Evolutionary conservation across 2,329 filamentous ascomycete genomes (phyloP).

Genomic region (Pseudogymnoascus sp.): DNA sequence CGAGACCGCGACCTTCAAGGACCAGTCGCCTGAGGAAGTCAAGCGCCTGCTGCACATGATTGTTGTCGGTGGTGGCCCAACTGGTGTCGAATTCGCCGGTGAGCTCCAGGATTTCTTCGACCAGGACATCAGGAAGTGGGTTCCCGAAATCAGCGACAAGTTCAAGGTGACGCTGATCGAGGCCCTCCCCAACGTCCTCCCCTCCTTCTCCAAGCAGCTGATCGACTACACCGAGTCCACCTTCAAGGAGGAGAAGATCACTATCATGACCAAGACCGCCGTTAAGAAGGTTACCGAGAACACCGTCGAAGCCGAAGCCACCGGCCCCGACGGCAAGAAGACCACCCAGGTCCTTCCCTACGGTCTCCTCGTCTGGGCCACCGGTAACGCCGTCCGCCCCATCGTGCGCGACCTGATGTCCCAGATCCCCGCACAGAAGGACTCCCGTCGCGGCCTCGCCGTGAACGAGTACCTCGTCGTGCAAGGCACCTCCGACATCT

Average conservation of each 20-base stretch:
- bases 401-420: conserved; percentile 86
- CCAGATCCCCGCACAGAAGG: conserved; percentile 88
- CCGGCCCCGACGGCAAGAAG: conserved; percentile 77
- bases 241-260: conserved; percentile 97
- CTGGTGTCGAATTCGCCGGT: conserved; percentile 95
- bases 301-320: conserved; percentile 82
- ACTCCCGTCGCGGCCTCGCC: conserved; percentile 86
- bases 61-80: conserved; percentile 85
- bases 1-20: conserved; percentile 97
- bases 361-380: conserved; percentile 95
- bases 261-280: conserved; percentile 97
- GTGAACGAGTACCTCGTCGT: conserved; percentile 99
- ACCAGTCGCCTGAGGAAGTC: conserved; percentile 78
- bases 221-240: conserved; percentile 99
- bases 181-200: conserved; percentile 90
- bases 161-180: conserved; percentile 98
- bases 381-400: conserved; percentile 86
- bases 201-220: conserved; percentile 97
- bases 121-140: conserved; percentile 94
- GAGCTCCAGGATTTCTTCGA: conserved; percentile 99
- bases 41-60: conserved; percentile 98
- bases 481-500: conserved; percentile 92
- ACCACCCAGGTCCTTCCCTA: conserved; percentile 76
- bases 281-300: conserved; percentile 95
- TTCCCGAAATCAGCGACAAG: conserved; percentile 87